phyloP scores from a whole-genome alignment of 352 stramenopile species.

The Phytophthora gonapodyides region DNA sequence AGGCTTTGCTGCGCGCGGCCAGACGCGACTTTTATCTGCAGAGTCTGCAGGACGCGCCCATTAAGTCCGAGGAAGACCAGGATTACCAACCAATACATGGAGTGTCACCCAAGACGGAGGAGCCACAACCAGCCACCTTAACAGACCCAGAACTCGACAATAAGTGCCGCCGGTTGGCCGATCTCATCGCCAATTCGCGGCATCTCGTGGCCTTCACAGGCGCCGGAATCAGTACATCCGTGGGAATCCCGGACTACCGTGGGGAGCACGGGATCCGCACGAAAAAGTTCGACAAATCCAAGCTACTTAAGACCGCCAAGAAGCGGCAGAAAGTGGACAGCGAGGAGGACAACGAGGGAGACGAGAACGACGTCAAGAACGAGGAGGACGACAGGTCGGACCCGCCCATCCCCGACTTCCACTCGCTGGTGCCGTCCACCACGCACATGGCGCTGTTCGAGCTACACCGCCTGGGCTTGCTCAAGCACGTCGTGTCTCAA shows the following conservation, averaged over 20 bases:
- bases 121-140: conserved; percentile 1
- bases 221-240: conserved; percentile 79
- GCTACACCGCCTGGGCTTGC: conserved; percentile 66
- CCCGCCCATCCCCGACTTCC: conserved; percentile 58
- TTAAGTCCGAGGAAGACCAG: conserved; percentile 17
- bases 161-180: conserved; percentile 65
- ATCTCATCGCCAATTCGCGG: conserved; percentile 59
- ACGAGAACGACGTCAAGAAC: conserved; percentile 14
- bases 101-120: conserved; percentile 1
- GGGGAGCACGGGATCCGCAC: conserved; percentile 82
- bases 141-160: conserved; percentile 40
- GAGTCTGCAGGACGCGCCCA: conserved; percentile 9
- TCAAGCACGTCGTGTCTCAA: conserved; percentile 84
- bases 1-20: conserved; percentile 30
- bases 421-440: conserved; percentile 67
- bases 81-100: conserved; percentile 1
- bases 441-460: conserved; percentile 86
- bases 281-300: conserved; percentile 49
- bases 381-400: conserved; percentile 9
- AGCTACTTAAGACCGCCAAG: conserved; percentile 17
- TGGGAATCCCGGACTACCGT: conserved; percentile 81
- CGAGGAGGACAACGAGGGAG: conserved; percentile 19
- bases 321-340: conserved; percentile 32
- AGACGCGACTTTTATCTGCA: conserved; percentile 35
- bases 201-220: conserved; percentile 85